These are phyloP conservation scores for Scleroderma bovista DNA, from an alignment of 768 basidiomycete species.

Conservation along the genomic window DNA sequence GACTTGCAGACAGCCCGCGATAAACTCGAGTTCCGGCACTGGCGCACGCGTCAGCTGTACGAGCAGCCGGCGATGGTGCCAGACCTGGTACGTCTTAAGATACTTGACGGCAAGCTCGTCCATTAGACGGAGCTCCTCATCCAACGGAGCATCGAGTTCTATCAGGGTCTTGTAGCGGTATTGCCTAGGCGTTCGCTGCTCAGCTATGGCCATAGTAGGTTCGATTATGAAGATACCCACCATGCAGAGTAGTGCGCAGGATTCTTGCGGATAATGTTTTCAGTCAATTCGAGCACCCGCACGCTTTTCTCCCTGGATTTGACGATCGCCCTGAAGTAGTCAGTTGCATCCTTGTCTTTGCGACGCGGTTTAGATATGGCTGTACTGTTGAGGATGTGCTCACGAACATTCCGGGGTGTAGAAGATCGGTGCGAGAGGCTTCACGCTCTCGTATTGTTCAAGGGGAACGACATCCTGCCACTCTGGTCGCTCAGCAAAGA, in stretches of 20 bases:
- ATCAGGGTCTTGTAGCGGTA: slow-evolving; percentile 88
- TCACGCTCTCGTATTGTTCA: slow-evolving; percentile 71
- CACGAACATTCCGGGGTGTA: slow-evolving; percentile 83
- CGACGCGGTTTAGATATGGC: slow-evolving; percentile 4
- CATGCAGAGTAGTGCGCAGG: slow-evolving; percentile 98
- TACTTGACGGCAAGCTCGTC: slow-evolving; percentile 78
- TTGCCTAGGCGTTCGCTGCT: slow-evolving; percentile 54
- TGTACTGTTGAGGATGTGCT: neutral
- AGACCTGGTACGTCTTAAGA: slow-evolving; percentile 97
- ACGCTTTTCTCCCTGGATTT: slow-evolving; percentile 71
- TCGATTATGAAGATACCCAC: slow-evolving; percentile 39
- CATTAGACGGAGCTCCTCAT: slow-evolving; percentile 78
- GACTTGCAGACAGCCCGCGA: slow-evolving; percentile 58
- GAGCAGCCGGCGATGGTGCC: slow-evolving; percentile 86
- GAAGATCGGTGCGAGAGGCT: slow-evolving; percentile 87
- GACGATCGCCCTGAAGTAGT: slow-evolving; percentile 86
- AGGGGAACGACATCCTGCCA: slow-evolving; percentile 82
- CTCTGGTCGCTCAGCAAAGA: slow-evolving; percentile 60
- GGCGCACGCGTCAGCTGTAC: slow-evolving; percentile 52
- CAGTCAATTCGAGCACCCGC: slow-evolving; percentile 83
- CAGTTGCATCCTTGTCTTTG: slow-evolving; percentile 87
- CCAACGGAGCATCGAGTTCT: slow-evolving; percentile 57
- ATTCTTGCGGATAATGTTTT: slow-evolving; percentile 83
- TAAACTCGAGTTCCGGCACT: slow-evolving; percentile 72
- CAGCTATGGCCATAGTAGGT: neutral